phyloP scores from a whole-genome alignment of 495 filamentous ascomycete species.

The Penicillium ochrochloron region DNA sequence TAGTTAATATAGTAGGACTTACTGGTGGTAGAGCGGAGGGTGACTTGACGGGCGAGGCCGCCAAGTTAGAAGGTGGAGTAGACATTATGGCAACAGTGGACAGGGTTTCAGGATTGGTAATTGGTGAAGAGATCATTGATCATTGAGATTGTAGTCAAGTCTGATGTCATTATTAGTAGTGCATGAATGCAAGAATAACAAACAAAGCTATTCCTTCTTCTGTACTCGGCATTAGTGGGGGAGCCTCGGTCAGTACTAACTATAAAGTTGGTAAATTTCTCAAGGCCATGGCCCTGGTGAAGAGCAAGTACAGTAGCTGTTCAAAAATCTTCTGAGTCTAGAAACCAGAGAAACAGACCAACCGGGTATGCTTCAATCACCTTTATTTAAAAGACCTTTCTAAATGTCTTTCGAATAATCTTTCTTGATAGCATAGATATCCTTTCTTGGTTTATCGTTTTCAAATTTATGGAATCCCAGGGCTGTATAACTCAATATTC shows the following conservation, averaged over 20 bases:
- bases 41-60: neutral
- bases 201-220: neutral
- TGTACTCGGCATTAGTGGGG: neutral
- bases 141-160: neutral
- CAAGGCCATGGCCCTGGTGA: too few relatives aligned
- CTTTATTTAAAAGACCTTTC: too few relatives aligned
- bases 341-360: too few relatives aligned
- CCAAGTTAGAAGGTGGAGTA: neutral
- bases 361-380: too few relatives aligned
- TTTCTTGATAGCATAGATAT: too few relatives aligned
- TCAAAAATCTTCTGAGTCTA: too few relatives aligned
- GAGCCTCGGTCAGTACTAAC: neutral
- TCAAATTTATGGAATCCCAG: too few relatives aligned
- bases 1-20: neutral
- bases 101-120: neutral
- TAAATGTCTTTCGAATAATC: too few relatives aligned
- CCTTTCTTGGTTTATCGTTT: too few relatives aligned
- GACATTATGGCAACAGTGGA: neutral
- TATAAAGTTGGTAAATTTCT: neutral
- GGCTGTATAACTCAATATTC: neutral
- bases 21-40: conserved; percentile 5
- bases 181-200: neutral
- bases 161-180: conserved; percentile 5
- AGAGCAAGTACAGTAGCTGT: too few relatives aligned
- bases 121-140: neutral